Conservation (phyloP, 78 protist genomes). For the Thecamonas trahens region DNA sequence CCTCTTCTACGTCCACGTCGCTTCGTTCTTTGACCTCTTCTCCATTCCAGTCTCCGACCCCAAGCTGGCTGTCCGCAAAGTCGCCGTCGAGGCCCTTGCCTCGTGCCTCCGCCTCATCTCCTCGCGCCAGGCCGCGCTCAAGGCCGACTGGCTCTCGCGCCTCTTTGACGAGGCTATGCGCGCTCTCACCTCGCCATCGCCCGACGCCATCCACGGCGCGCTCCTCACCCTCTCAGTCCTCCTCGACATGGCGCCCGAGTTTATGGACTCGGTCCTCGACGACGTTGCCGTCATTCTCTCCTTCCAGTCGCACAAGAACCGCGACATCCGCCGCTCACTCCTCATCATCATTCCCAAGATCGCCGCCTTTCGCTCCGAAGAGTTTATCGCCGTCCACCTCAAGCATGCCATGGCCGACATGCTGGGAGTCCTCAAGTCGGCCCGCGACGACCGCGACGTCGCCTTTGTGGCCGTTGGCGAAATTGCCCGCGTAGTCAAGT, state of each 20-base stretch:
- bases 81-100: constrained; percentile 13
- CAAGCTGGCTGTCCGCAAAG: constrained; percentile 24
- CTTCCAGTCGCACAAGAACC: constrained; percentile 6
- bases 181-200: too few relatives aligned
- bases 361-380: constrained; percentile 3
- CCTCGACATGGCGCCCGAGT: too few relatives aligned
- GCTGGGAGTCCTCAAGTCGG: neutral
- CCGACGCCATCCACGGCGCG: too few relatives aligned
- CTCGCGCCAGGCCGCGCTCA: neutral
- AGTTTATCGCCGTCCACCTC: neutral
- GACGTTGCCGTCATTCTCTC: too few relatives aligned
- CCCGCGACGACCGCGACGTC: constrained; percentile 3
- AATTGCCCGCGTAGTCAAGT: constrained; percentile 8
- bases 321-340: constrained; percentile 27
- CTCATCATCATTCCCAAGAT: constrained; percentile 5
- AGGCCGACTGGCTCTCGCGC: too few relatives aligned
- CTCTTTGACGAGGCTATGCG: too few relatives aligned
- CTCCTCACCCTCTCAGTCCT: too few relatives aligned
- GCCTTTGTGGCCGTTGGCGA: constrained; percentile 21
- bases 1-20: constrained; percentile 38
- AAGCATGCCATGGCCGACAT: neutral
- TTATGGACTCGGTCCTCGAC: too few relatives aligned
- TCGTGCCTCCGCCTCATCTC: neutral
- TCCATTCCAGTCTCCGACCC: constrained; percentile 22
- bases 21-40: constrained; percentile 9